Evolutionary conservation across 2,329 filamentous ascomycete species (phyloP).

Genomic region (Colletotrichum plurivorum): DNA sequence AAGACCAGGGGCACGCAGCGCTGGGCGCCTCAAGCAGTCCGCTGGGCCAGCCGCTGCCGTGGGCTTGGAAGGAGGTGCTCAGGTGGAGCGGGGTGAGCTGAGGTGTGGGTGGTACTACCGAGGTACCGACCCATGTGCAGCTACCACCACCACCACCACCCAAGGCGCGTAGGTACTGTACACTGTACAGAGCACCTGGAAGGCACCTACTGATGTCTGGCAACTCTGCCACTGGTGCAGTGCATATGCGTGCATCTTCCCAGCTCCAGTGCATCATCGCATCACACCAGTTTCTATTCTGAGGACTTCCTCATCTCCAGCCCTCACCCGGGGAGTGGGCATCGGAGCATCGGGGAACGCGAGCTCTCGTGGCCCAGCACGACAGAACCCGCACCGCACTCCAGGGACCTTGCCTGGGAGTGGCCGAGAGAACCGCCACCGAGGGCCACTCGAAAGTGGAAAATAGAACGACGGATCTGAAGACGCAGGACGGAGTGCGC

Average conservation of each 20-base stretch:
- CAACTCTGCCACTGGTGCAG: not conserved
- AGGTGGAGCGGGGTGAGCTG: conserved; percentile 17
- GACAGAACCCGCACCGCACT: not conserved
- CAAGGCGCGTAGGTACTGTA: not conserved
- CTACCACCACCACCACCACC: not conserved
- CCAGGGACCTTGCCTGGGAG: conserved; percentile 22
- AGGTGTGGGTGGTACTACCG: conserved; percentile 29
- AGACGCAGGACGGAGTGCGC: not conserved
- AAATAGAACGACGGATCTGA: conserved; percentile 20
- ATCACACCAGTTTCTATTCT: conserved; percentile 25
- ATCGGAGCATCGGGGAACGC: conserved; percentile 16
- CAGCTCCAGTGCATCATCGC: conserved; percentile 13
- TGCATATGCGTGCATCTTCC: conserved; percentile 21
- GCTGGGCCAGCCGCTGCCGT: conserved; percentile 14
- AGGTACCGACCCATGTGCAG: not conserved
- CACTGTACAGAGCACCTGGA: not conserved
- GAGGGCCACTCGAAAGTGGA: conserved; percentile 19
- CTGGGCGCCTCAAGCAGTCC: conserved; percentile 19
- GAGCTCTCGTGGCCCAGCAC: conserved; percentile 8
- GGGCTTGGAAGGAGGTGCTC: conserved; percentile 9
- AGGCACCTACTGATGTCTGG: no score
- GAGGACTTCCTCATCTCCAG: conserved; percentile 29
- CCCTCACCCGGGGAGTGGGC: not conserved
- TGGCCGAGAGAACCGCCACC: not conserved
- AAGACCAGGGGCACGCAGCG: not conserved